Evolutionary conservation across 352 stramenopile genomes (phyloP), one percentile per base, ranked within the genome.

Genomic region (Phytophthora fragariaefolia): DNA sequence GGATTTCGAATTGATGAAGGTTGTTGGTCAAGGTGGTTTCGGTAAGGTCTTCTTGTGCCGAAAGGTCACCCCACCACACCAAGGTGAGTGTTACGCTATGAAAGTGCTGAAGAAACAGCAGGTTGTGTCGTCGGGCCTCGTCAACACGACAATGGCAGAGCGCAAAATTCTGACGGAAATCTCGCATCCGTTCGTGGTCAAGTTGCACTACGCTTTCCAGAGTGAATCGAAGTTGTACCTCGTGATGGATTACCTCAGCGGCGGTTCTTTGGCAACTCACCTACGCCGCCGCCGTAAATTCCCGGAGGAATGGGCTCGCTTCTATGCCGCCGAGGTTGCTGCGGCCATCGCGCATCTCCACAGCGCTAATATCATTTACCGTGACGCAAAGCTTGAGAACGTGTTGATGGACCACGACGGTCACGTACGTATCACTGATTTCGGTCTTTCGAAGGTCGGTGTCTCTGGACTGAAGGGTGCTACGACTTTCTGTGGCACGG

Each of bases 31-130:
- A 74, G 97, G 97, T 62, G 97, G 72, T 66, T 99, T 99, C 74
- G 96, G 96, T 77, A 99, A 99, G 79, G 97, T 99, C 15, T 99
- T 99, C 73, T 77, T 99, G 26, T 97, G 98, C 6, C 87, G 94
- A 54, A 98, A 99, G 79, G 92, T 90, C 3, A 98, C 79, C 12
- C 59, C 79, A 12, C 90, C 83, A 8, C 84, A 91, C 54, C 96
- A 96, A 42, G 89, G 93, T 32, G 83, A 98, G 67, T 98, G 98
- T 71, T 99, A 98, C 74, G 98, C 98, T 3, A 98, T 99, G 88
- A 99, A 99, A 70, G 92, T 98, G 45, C 71, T 98, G 54, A 97
- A 97, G 75, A 98, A 98, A 71, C 83, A 95, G 50, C 85, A 97
- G 45, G 87, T 98, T 22, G 85, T 96, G 42, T 95, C 88, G 28